Evolutionary conservation across 2,329 filamentous ascomycete genomes (phyloP).

Genomic region (Immersiporthe knoxdaviesiana): DNA sequence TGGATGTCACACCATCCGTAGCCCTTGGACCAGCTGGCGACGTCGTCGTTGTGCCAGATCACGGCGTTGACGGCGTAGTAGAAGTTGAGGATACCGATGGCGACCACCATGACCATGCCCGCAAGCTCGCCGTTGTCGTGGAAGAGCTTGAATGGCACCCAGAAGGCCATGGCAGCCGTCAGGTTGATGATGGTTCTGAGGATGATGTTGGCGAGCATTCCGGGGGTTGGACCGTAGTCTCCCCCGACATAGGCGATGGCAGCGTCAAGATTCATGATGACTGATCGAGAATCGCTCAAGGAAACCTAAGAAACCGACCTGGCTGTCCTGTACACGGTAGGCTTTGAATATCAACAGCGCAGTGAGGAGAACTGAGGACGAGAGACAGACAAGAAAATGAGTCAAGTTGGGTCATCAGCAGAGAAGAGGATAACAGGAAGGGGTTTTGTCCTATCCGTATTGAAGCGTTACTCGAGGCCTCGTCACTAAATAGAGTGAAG

Average conservation of each 20-base stretch:
- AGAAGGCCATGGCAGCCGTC: slow-evolving; percentile 49
- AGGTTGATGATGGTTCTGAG: slow-evolving; percentile 52
- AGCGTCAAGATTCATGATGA: slow-evolving; percentile 22
- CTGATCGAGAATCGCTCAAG: neutral
- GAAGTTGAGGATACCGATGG: slow-evolving; percentile 51
- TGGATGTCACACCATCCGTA: slow-evolving; percentile 58
- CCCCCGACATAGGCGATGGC: slow-evolving; percentile 19
- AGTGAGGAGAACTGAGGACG: neutral
- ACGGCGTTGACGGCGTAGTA: slow-evolving; percentile 54
- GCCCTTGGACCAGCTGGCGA: slow-evolving; percentile 54
- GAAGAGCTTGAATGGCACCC: slow-evolving; percentile 56
- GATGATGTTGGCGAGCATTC: slow-evolving; percentile 50
- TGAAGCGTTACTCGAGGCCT: neutral
- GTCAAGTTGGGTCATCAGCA: neutral
- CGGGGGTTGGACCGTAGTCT: slow-evolving; percentile 27
- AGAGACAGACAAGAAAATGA: neutral
- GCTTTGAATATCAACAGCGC: no score
- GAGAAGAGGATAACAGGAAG: neutral
- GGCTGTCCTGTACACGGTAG: neutral
- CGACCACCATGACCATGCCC: slow-evolving; percentile 53
- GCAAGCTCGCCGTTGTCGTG: slow-evolving; percentile 58
- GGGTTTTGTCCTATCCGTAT: neutral
- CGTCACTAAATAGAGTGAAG: slow-evolving; percentile 4
- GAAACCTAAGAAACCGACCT: no score
- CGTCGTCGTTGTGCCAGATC: slow-evolving; percentile 58